Evolutionary conservation across 2,329 filamentous ascomycete species (phyloP).

Genomic region (Fusarium sp.): DNA sequence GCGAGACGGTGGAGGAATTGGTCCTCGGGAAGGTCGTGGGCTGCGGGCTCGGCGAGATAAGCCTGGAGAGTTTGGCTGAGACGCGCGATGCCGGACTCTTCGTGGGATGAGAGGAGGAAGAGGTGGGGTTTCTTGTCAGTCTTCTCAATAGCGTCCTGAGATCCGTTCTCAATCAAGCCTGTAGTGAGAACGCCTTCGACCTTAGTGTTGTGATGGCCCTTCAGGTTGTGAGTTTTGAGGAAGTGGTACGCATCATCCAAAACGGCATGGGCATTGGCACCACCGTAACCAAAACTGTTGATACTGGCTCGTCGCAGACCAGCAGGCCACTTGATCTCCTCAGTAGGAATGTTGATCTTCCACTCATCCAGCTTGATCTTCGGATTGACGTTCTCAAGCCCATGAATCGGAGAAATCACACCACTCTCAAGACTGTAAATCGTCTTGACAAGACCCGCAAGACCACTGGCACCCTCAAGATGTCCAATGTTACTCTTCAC

Average conservation of each 20-base stretch:
- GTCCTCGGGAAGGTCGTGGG: background rate
- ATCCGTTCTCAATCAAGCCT: background rate
- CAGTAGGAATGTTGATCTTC: background rate
- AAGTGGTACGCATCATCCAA: background rate
- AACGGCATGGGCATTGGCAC: background rate
- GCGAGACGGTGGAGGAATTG: background rate
- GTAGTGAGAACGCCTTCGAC: background rate
- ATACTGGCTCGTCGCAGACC: background rate
- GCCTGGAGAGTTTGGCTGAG: background rate
- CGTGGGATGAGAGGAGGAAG: background rate
- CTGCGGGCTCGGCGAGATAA: background rate
- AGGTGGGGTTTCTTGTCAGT: background rate
- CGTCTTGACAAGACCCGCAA: background rate
- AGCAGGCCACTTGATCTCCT: background rate
- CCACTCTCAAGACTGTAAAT: background rate
- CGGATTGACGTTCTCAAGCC: background rate
- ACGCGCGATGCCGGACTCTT: background rate
- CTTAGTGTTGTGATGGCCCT: background rate
- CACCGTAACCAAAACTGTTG: background rate
- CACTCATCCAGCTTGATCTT: background rate
- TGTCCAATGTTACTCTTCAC: constrained; percentile 25
- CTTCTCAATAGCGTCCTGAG: accelerated
- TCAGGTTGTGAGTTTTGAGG: background rate
- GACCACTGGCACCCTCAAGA: constrained; percentile 8
- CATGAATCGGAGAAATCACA: background rate